Evolutionary conservation across 139 green algal species (phyloP).

Genomic region (Nannochloris sp.): DNA sequence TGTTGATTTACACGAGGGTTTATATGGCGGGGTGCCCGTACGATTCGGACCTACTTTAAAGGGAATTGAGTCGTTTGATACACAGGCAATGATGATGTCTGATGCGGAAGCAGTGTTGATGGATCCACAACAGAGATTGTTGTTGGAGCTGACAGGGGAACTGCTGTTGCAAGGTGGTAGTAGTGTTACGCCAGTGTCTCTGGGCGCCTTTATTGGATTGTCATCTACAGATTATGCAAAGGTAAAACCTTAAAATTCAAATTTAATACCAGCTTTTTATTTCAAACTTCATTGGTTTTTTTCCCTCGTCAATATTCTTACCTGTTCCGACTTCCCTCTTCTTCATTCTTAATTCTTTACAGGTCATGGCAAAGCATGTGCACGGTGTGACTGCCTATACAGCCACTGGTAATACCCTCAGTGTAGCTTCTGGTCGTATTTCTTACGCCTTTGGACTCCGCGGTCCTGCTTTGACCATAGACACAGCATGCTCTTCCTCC

Average conservation of each 20-base stretch:
- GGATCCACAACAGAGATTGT: conserved; percentile 79
- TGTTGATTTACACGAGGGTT: conserved; percentile 6
- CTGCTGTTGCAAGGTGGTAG: conserved; percentile 10
- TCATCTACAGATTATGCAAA: conserved; percentile 27
- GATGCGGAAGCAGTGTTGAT: conserved; percentile 48
- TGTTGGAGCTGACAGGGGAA: conserved; percentile 48
- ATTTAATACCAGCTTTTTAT: background rate
- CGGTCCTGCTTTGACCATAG: conserved; percentile 62
- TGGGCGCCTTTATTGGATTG: conserved; percentile 62
- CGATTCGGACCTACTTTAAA: conserved; percentile 33
- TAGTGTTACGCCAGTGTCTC: background rate
- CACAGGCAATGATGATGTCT: conserved; percentile 35
- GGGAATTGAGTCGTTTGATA: conserved; percentile 47
- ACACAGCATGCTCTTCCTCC: conserved; percentile 82
- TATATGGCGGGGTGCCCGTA: conserved; percentile 18
- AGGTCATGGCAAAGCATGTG: conserved; percentile 18
- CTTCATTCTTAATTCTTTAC: background rate
- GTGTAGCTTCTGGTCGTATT: conserved; percentile 68
- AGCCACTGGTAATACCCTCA: conserved; percentile 41
- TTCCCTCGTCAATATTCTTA: background rate
- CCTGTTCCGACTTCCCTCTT: background rate
- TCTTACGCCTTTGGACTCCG: conserved; percentile 64
- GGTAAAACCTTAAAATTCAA: background rate
- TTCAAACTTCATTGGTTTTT: too few relatives aligned
- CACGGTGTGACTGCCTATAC: conserved; percentile 17